These are phyloP conservation scores for Lupinus albus DNA, from an alignment of 306 rosid species.

Conservation along the genomic window DNA sequence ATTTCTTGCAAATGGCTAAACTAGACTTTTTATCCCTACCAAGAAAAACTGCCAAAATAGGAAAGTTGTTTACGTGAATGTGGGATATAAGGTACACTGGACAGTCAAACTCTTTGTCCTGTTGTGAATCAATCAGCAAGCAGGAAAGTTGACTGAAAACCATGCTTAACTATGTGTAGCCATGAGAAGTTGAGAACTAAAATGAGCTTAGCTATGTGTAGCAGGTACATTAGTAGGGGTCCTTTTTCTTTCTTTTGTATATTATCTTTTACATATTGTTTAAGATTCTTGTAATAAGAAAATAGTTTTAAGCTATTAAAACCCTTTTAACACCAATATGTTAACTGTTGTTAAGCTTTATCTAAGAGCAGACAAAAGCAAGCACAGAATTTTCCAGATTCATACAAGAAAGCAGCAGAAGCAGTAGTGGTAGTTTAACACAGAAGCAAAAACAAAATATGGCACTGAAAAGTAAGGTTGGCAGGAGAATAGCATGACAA, in stretches of 20 bases:
- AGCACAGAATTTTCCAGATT: slow-evolving; percentile 11
- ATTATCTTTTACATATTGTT: not conserved
- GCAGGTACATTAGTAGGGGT: slow-evolving; percentile 12
- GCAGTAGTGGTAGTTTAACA: not conserved
- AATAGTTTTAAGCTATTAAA: not conserved
- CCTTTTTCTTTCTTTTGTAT: slow-evolving; percentile 28
- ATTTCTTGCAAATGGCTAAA: slow-evolving; percentile 33
- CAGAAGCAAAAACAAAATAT: slow-evolving; percentile 29
- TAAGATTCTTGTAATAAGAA: not conserved
- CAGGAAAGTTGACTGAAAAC: slow-evolving; percentile 33
- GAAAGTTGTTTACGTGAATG: slow-evolving; percentile 38
- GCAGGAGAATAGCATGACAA: slow-evolving; percentile 14
- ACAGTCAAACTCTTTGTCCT: slow-evolving; percentile 44
- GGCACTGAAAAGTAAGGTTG: slow-evolving; percentile 33
- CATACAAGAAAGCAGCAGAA: slow-evolving; percentile 7
- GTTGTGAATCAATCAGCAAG: slow-evolving; percentile 38
- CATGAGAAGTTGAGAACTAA: too few relatives aligned
- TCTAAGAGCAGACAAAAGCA: slow-evolving; percentile 41
- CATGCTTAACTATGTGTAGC: slow-evolving; percentile 9
- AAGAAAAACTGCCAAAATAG: slow-evolving; percentile 12
- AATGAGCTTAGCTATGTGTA: slow-evolving; percentile 12
- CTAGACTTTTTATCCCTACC: slow-evolving; percentile 16
- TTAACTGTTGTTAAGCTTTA: not conserved
- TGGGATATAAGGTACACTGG: slow-evolving; percentile 29
- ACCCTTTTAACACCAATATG: not conserved